Percentiles rank a stretch among this genome's conserved stretches.
These are phyloP conservation scores for Tricholoma bakamatsutake DNA, from an alignment of 768 basidiomycete genomes.

Conservation along the genomic window DNA sequence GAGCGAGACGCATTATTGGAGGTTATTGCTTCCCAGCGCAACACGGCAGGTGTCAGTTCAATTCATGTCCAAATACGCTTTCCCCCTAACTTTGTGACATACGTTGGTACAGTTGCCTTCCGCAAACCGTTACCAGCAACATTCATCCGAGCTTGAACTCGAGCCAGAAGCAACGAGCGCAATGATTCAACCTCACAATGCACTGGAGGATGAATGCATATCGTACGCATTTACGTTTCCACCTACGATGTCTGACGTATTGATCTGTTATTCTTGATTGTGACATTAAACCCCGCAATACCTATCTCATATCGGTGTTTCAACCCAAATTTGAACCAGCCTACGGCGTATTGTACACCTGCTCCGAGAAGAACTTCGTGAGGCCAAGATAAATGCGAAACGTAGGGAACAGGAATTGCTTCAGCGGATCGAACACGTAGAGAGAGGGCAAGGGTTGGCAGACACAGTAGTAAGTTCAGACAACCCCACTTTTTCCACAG, in stretches of 20 bases:
- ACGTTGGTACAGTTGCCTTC: not conserved
- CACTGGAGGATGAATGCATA: not conserved
- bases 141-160: not conserved
- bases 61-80: not conserved
- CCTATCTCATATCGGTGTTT: not conserved
- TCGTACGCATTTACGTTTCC: not conserved
- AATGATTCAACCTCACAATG: not conserved
- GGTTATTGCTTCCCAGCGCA: not conserved
- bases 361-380: not conserved
- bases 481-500: not conserved
- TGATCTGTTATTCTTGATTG: not conserved
- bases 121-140: not conserved
- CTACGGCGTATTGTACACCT: not conserved
- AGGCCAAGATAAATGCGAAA: not conserved
- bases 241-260: not conserved
- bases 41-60: not conserved
- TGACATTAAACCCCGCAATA: not conserved
- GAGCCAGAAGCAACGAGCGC: not conserved
- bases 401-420: not conserved
- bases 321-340: not conserved
- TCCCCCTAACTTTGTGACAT: not conserved
- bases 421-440: not conserved
- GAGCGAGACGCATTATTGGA: constrained; percentile 27
- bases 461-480: not conserved
- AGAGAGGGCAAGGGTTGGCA: not conserved